Evolutionary conservation across 2,329 filamentous ascomycete species (phyloP).

Genomic region (Fusarium sp.): DNA sequence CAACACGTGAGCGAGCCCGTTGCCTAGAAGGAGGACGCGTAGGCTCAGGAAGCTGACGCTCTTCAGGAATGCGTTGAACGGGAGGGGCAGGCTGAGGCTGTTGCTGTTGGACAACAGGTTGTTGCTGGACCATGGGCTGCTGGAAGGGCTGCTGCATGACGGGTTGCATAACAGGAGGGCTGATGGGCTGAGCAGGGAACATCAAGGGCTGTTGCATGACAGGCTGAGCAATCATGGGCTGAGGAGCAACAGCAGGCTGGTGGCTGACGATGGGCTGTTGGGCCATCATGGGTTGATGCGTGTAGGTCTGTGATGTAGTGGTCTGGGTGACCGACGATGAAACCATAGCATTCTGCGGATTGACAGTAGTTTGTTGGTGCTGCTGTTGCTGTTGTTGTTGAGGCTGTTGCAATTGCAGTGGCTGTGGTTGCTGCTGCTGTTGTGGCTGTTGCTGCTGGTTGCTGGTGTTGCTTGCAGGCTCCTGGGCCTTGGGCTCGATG

Average conservation of each 20-base stretch:
- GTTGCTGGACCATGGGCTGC: conserved; percentile 19
- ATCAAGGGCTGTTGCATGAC: conserved; percentile 24
- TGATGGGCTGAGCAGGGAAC: conserved; percentile 25
- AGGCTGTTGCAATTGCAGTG: conserved; percentile 11
- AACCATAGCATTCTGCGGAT: conserved; percentile 13
- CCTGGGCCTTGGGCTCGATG: conserved; percentile 37
- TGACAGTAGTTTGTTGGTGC: conserved; percentile 10
- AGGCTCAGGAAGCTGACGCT: conserved; percentile 24
- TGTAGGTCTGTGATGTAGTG: conserved; percentile 17
- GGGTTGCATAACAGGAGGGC: conserved; percentile 13
- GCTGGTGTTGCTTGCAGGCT: conserved; percentile 10
- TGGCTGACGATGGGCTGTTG: conserved; percentile 23
- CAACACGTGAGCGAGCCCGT: conserved; percentile 34
- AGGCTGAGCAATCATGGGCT: conserved; percentile 29
- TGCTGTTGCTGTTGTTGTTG: conserved; percentile 16
- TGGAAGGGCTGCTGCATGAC: conserved; percentile 29
- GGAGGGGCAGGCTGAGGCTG: conserved; percentile 15
- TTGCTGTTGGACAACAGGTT: conserved; percentile 9
- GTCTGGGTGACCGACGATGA: conserved; percentile 21
- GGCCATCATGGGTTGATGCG: conserved; percentile 25
- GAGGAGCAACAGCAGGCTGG: conserved; percentile 29
- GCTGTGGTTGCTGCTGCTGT: conserved; percentile 14
- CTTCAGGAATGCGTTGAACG: conserved; percentile 24
- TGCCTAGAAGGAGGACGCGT: conserved; percentile 23
- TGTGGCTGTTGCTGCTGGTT: conserved; percentile 19